Evolutionary conservation across 1,284 basidiomycete genomes (phyloP).

Genomic region (Trametes pubescens): DNA sequence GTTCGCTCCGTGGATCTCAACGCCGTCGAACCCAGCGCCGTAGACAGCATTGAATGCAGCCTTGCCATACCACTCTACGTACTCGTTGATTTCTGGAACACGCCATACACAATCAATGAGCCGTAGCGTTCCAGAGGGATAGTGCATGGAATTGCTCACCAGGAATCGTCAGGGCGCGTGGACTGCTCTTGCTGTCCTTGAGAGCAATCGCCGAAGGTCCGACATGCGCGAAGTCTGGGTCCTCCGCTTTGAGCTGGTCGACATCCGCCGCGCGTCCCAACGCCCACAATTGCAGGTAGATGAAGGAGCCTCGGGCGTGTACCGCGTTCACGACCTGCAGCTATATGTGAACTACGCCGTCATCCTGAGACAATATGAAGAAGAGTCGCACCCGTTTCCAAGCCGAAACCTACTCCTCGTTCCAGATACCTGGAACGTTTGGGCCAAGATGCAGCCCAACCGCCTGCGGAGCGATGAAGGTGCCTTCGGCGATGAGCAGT

Average conservation of each 20-base stretch:
- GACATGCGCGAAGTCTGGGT: conserved; percentile 46
- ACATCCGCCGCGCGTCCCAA: conserved; percentile 49
- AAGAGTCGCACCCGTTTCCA: conserved; percentile 52
- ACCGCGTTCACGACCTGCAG: conserved; percentile 39
- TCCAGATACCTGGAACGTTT: conserved; percentile 54
- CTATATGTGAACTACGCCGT: not conserved
- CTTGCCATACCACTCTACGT: conserved; percentile 32
- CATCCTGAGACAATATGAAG: not conserved
- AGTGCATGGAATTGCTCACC: conserved; percentile 5
- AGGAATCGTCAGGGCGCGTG: conserved; percentile 34
- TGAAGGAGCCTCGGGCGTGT: conserved; percentile 46
- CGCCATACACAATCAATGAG: not conserved
- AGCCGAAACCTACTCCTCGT: conserved; percentile 50
- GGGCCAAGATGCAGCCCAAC: conserved; percentile 41
- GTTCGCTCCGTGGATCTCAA: conserved; percentile 46
- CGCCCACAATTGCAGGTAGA: conserved; percentile 57
- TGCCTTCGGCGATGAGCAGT: conserved; percentile 58
- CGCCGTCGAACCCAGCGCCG: conserved; percentile 45
- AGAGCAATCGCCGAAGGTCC: conserved; percentile 53
- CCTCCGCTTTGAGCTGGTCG: conserved; percentile 38
- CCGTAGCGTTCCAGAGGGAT: not conserved
- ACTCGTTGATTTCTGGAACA: conserved; percentile 39
- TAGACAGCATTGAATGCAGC: conserved; percentile 39
- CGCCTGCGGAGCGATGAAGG: conserved; percentile 49
- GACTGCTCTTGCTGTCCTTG: conserved; percentile 40